Evolutionary conservation across 805 yeast genomes (phyloP).

Genomic region (Danielozyma ontarioensis): DNA sequence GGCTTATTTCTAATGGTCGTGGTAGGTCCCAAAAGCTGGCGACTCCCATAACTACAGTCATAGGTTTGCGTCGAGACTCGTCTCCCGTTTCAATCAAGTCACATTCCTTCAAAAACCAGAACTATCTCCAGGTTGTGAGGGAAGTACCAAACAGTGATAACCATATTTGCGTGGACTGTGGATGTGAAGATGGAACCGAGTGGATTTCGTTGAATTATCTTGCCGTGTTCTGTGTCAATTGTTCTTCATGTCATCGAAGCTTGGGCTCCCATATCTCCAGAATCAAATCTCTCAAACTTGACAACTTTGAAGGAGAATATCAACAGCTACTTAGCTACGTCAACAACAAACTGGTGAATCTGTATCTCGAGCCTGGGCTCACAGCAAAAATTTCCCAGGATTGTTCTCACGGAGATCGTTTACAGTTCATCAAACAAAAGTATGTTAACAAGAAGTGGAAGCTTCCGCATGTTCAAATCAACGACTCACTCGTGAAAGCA

Average conservation of each 20-base stretch:
- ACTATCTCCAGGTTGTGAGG: constrained; percentile 36
- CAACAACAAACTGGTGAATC: constrained; percentile 53
- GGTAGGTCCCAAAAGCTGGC: too few species aligned
- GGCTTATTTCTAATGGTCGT: not conserved
- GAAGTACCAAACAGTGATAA: constrained; percentile 48
- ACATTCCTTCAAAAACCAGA: constrained; percentile 14
- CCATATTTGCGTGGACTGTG: constrained; percentile 74
- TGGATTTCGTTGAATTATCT: constrained; percentile 81
- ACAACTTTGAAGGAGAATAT: constrained; percentile 59
- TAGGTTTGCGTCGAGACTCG: not conserved
- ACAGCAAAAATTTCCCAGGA: constrained; percentile 22
- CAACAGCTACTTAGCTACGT: constrained; percentile 46
- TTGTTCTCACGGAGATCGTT: constrained; percentile 43
- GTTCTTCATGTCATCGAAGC: constrained; percentile 85
- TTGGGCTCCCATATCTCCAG: constrained; percentile 80
- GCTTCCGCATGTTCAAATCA: constrained; percentile 11
- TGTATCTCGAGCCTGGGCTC: constrained; percentile 49
- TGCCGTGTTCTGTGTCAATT: constrained; percentile 71
- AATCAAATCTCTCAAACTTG: constrained; percentile 73
- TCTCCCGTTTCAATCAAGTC: constrained; percentile 33
- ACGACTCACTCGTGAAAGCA: constrained; percentile 44
- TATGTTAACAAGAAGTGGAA: constrained; percentile 53
- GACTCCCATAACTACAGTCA: not conserved
- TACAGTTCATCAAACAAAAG: constrained; percentile 59
- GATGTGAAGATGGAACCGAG: constrained; percentile 57